Evolutionary conservation across 805 yeast genomes (phyloP).

Genomic region (Candida insectorum): DNA sequence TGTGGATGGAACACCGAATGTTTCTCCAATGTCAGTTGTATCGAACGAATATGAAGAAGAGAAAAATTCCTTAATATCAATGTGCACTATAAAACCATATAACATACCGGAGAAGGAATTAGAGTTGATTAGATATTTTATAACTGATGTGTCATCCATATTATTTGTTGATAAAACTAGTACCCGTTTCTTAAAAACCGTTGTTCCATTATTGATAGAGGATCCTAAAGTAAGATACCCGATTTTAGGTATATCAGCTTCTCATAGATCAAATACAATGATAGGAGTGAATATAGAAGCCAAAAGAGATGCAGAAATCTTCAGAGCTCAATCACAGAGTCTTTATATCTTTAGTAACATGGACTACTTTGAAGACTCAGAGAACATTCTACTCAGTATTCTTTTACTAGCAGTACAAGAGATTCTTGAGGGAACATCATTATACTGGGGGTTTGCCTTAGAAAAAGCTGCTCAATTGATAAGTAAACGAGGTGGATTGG

Average conservation of each 20-base stretch:
- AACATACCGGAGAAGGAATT: slow-evolving; percentile 10
- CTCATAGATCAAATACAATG: slow-evolving; percentile 16
- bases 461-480: slow-evolving; percentile 19
- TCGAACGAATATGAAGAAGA: slow-evolving; percentile 12
- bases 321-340: slow-evolving; percentile 13
- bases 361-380: slow-evolving; percentile 11
- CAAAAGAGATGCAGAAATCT: slow-evolving; percentile 8
- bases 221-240: slow-evolving; percentile 19
- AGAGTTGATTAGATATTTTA: slow-evolving; percentile 17
- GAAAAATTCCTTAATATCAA: slow-evolving; percentile 6
- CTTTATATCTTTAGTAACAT: slow-evolving; percentile 10
- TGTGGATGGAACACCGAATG: no score
- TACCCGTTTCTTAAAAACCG: slow-evolving; percentile 17
- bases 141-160: slow-evolving; percentile 19
- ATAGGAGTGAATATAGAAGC: slow-evolving; percentile 2
- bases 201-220: slow-evolving; percentile 18
- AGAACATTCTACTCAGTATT: slow-evolving; percentile 16
- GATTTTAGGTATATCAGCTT: slow-evolving; percentile 21
- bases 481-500: slow-evolving; percentile 20
- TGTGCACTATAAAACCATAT: slow-evolving; percentile 7
- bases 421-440: slow-evolving; percentile 21
- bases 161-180: slow-evolving; percentile 22
- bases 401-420: slow-evolving; percentile 20
- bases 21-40: slow-evolving; percentile 4
- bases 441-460: slow-evolving; percentile 22